Conservation (phyloP, 257 asterid genomes). For the Nicotiana benthamiana region DNA sequence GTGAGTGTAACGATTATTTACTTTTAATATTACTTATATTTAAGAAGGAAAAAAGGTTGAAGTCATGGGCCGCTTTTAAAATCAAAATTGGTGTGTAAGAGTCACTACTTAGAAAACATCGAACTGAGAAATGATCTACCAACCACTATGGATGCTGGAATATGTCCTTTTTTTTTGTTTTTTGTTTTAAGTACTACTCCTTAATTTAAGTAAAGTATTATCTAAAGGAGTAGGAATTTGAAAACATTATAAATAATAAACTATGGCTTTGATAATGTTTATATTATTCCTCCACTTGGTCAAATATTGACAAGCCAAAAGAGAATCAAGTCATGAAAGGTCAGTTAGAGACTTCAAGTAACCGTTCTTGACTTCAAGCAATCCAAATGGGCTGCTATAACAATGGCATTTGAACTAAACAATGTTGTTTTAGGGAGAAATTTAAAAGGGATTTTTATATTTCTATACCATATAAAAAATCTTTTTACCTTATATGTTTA, state of each 20-base stretch:
- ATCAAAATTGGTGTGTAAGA: not conserved
- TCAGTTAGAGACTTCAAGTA: not conserved
- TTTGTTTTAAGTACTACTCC: not conserved
- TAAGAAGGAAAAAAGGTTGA: not conserved
- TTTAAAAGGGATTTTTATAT: no score
- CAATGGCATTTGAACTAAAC: not conserved
- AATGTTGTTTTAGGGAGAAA: no score
- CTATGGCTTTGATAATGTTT: not conserved
- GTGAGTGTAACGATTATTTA: no score
- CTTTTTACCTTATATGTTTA: no score
- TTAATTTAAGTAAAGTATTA: not conserved
- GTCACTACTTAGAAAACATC: not conserved
- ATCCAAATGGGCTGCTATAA: not conserved
- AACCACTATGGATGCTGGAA: not conserved
- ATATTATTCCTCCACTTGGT: not conserved
- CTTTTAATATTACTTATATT: no score
- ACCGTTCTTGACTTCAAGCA: not conserved
- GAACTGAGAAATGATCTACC: not conserved
- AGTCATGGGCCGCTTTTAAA: not conserved
- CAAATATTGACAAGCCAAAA: not conserved
- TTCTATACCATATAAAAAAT: no score
- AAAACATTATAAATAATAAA: not conserved
- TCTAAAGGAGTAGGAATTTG: not conserved
- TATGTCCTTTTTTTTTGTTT: not conserved
- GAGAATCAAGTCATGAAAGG: not conserved